These are phyloP conservation scores for Phytophthora sansomeana DNA, from an alignment of 352 stramenopile species.

Conservation along the genomic window DNA sequence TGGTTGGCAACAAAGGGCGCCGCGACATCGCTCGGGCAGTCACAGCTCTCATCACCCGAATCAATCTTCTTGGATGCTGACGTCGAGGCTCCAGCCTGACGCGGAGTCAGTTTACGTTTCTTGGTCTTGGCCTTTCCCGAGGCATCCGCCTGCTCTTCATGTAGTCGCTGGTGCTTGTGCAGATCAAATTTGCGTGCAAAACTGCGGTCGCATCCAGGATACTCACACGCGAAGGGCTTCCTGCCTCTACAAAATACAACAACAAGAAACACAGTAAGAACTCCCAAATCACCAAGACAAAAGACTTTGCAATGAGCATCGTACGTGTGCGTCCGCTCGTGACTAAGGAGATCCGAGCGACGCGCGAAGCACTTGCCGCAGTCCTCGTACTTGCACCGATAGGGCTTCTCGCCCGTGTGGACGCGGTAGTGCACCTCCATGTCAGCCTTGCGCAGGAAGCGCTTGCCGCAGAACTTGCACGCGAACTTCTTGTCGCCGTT, in stretches of 20 bases:
- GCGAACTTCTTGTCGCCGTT: conserved; percentile 65
- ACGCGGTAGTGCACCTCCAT: conserved; percentile 81
- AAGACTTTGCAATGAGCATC: not conserved
- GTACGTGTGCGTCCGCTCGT: conserved; percentile 77
- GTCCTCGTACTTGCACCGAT: conserved; percentile 56
- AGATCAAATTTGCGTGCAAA: conserved; percentile 76
- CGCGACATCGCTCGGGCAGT: conserved; percentile 39
- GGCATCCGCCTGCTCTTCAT: conserved; percentile 38
- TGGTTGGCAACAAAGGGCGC: conserved; percentile 19
- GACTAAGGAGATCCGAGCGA: conserved; percentile 76
- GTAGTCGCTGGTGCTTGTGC: conserved; percentile 74
- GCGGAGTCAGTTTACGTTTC: conserved; percentile 41
- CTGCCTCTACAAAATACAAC: conserved; percentile 42
- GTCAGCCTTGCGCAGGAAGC: conserved; percentile 78
- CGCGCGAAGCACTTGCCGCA: conserved; percentile 75
- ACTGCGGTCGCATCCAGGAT: conserved; percentile 54
- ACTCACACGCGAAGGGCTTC: conserved; percentile 70
- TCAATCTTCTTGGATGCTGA: conserved; percentile 10
- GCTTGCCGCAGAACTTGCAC: conserved; percentile 66
- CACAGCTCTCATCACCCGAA: conserved; percentile 29
- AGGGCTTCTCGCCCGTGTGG: conserved; percentile 84
- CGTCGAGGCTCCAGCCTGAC: conserved; percentile 11
- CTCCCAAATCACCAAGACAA: conserved; percentile 2
- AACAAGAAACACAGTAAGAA: conserved; percentile 12
- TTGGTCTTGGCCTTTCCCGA: conserved; percentile 36